Percentiles rank a stretch among this genome's conserved stretches.
phyloP scores from a whole-genome alignment of 306 rosid species.

The Rubus parviflorus region DNA sequence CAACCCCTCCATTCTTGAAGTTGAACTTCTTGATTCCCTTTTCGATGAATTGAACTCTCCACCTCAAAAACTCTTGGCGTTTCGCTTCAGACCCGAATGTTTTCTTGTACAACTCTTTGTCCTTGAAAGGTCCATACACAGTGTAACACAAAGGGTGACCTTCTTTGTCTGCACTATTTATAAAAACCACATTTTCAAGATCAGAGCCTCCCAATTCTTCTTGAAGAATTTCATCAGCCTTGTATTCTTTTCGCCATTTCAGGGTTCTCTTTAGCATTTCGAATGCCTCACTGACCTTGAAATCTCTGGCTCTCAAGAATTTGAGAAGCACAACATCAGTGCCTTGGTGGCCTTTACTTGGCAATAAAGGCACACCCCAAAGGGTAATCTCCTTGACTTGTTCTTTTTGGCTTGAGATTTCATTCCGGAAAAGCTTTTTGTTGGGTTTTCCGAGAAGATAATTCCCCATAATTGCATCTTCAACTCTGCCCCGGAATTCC shows the following conservation, averaged over 20 bases:
- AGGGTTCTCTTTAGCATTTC: conserved; percentile 64
- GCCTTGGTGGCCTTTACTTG: conserved; percentile 74
- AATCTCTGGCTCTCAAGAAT: conserved; percentile 73
- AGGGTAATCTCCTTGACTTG: conserved; percentile 42
- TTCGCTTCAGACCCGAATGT: conserved; percentile 50
- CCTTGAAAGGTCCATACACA: conserved; percentile 42
- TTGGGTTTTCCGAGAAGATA: conserved; percentile 45
- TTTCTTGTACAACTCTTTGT: conserved; percentile 37
- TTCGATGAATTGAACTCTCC: conserved; percentile 66
- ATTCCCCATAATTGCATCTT: conserved; percentile 68
- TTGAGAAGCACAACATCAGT: conserved; percentile 61
- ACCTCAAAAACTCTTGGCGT: conserved; percentile 48
- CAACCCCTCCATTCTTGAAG: conserved; percentile 63
- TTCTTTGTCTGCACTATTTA: conserved; percentile 48
- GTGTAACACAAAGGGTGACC: conserved; percentile 67
- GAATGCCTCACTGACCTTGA: conserved; percentile 57
- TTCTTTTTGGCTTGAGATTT: conserved; percentile 19
- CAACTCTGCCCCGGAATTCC: conserved; percentile 64
- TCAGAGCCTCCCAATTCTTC: conserved; percentile 40
- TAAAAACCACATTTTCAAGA: conserved; percentile 30
- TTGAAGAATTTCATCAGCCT: conserved; percentile 39
- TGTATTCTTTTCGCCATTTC: conserved; percentile 56
- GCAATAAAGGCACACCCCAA: conserved; percentile 85
- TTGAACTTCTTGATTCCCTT: conserved; percentile 40
- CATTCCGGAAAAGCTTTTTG: background rate